Base-by-base conservation (phyloP, 2,329 filamentous ascomycete species). In the Decorospora gaudefroyi region DNA sequence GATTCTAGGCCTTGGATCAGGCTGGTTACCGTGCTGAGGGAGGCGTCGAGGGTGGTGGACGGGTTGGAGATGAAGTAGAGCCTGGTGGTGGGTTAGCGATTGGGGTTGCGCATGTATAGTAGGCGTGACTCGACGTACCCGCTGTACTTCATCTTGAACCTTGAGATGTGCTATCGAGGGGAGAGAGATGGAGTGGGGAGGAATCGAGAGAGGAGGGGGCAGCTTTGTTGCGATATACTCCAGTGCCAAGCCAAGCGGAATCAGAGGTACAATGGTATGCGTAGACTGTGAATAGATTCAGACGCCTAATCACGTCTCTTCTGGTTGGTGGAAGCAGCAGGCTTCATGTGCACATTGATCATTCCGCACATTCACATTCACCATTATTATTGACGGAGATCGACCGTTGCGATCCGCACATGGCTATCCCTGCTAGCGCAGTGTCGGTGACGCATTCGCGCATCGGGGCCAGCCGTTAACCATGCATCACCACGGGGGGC, bases 1-100 rank as follows among this genome's bases (percentile, higher is more conserved):
- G 53, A 42, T 44, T 69, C 65, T 37, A 69, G 58, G 41, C 46
- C 42, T 30, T 59, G 54, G 10, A 62, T 53, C 10, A 70, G 51
- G 16, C 54, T 46, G 29, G 31, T 55, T 17, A 61, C 49, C 25
- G 49, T 52, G 34, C 34, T 41, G 42, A 60, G 48, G 15, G 65
- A 55, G 12, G 56, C 53, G 18, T 64, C 55, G 39, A 59, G 51
- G 31, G 49, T 54, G 4, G 51, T 53, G 7, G 53, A 50, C 8
- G 52, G 59, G 39, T 62, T 64, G 40, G 58, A 53, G 45, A 71
- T 54, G 56, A 64, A 63, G 52, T 64, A 71, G 19, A 71, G 48
- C 32, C 67, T 69, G 30, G 3, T 11, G n/a, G 12, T 17, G 27
- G 33, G 17, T 49, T 3, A 37, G 23, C n/a, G 2, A 2, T 10